These are phyloP conservation scores for Limonium bicolor DNA, from an alignment of 148 eudicot species.

Conservation along the genomic window DNA sequence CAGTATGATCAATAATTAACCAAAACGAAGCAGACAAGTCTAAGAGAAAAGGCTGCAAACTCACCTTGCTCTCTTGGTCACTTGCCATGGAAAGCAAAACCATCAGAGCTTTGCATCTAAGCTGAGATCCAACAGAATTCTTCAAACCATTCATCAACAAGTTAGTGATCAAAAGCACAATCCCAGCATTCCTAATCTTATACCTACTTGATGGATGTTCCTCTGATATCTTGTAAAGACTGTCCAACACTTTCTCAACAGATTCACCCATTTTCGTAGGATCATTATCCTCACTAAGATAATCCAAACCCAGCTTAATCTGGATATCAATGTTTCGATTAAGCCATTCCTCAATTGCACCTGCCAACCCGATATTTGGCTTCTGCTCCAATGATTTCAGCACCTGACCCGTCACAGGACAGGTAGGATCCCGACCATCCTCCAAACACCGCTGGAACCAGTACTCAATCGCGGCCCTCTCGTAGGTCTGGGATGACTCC, in stretches of 20 bases:
- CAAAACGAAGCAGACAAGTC: not conserved
- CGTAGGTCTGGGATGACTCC: conserved; percentile 55
- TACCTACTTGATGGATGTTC: conserved; percentile 45
- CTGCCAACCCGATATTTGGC: conserved; percentile 56
- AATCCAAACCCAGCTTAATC: conserved; percentile 30
- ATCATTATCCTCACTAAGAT: conserved; percentile 29
- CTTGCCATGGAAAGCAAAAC: conserved; percentile 44
- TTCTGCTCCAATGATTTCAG: conserved; percentile 44
- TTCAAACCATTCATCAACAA: conserved; percentile 29
- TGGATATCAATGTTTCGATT: conserved; percentile 48
- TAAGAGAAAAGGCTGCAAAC: conserved; percentile 1
- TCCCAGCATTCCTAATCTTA: conserved; percentile 37
- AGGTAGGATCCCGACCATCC: conserved; percentile 59
- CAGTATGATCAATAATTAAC: not conserved
- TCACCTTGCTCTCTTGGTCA: conserved; percentile 64
- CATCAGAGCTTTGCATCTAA: conserved; percentile 51
- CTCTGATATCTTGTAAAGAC: conserved; percentile 33
- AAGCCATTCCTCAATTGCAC: conserved; percentile 70
- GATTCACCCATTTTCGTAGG: conserved; percentile 16
- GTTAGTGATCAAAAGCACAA: conserved; percentile 23
- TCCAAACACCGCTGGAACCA: conserved; percentile 61
- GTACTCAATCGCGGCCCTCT: conserved; percentile 47
- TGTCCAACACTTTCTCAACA: conserved; percentile 29
- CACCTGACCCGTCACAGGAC: conserved; percentile 63
- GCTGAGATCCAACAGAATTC: conserved; percentile 18